Evolutionary conservation across 2,329 filamentous ascomycete species (phyloP).

Genomic region (Pseudomassariella vexata): DNA sequence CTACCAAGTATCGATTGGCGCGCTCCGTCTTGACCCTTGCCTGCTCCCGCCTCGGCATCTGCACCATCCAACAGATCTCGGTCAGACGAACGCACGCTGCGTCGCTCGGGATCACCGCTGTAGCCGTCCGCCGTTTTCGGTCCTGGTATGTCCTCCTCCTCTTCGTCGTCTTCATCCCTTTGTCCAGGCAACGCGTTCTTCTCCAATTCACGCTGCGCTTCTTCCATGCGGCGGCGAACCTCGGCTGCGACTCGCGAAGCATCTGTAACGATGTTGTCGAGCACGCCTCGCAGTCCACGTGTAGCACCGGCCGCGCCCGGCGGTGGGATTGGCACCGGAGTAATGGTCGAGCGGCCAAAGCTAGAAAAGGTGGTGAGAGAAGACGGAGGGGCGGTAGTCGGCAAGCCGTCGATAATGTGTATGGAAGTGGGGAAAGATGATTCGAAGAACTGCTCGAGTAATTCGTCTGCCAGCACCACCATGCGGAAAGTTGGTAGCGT

Average conservation of each 20-base stretch:
- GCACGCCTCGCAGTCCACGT: constrained; percentile 78
- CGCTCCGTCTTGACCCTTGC: constrained; percentile 24
- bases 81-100: constrained; percentile 61
- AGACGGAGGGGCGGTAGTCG: constrained; percentile 32
- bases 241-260: constrained; percentile 95
- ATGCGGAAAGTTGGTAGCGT: constrained; percentile 97
- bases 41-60: constrained; percentile 60
- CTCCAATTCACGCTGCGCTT: constrained; percentile 88
- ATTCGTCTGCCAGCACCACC: constrained; percentile 93
- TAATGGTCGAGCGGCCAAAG: constrained; percentile 40
- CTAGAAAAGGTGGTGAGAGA: constrained; percentile 81
- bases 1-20: constrained; percentile 19
- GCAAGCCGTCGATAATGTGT: constrained; percentile 67
- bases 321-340: constrained; percentile 31
- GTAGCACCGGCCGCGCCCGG: constrained; percentile 43
- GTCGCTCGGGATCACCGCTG: constrained; percentile 52
- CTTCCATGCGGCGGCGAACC: constrained; percentile 87
- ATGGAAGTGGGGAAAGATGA: constrained; percentile 91
- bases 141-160: constrained; percentile 53
- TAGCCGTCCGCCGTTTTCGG: constrained; percentile 31
- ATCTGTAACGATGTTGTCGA: constrained; percentile 96
- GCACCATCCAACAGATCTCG: constrained; percentile 68
- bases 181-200: constrained; percentile 66
- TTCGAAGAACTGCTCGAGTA: constrained; percentile 96
- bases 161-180: constrained; percentile 62